Evolutionary conservation across 2,329 filamentous ascomycete species (phyloP), one percentile per base, ranked within the genome.

Genomic region (Pseudomassariella vexata): DNA sequence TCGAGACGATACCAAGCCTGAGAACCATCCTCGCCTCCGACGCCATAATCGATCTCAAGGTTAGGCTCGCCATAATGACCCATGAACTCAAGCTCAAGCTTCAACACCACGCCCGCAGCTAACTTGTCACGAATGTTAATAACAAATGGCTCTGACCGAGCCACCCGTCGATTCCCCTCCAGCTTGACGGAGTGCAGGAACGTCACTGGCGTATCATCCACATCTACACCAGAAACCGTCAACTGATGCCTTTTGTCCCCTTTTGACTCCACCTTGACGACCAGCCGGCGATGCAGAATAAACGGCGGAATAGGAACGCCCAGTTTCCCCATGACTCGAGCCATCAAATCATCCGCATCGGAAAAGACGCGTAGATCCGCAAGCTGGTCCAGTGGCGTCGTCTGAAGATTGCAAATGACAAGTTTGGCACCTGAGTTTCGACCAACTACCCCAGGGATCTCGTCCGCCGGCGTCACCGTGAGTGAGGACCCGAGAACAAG

Each of bases 321-420:
- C 3, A 68, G 50, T 16, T 58, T 55, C 3, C 52, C 42, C 62
- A 68, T 67, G 0, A 66, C 50, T 2, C 43, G 40, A 0, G 38
- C 37, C 57, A 67, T 66, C 22, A 68, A 33, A 4, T 56, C 48
- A 17, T 67, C 63, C 0, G 58, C 44, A 26, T 49, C 55, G 0
- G 58, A 44, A 36, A 57, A 56, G 0, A 67, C 33, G 1, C 63
- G 51, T 15, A 62, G 15, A 3, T 48, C 41, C 0, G 54, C 45
- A 0, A 60, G 33, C 0, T 39, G 19, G 22, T 70, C 64, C 4
- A 65, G 28, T 0, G 59, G 60, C 4, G 65, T 69, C 1, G 50
- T 48, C 31, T 70, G 65, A 3, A 70, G 48, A 29, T 70, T 69
- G 38, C 65, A 69, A 12, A 70, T 65, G 0, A 45, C 56, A 3